Conservation (phyloP, 495 filamentous ascomycete species). For the Tuber magnatum region DNA sequence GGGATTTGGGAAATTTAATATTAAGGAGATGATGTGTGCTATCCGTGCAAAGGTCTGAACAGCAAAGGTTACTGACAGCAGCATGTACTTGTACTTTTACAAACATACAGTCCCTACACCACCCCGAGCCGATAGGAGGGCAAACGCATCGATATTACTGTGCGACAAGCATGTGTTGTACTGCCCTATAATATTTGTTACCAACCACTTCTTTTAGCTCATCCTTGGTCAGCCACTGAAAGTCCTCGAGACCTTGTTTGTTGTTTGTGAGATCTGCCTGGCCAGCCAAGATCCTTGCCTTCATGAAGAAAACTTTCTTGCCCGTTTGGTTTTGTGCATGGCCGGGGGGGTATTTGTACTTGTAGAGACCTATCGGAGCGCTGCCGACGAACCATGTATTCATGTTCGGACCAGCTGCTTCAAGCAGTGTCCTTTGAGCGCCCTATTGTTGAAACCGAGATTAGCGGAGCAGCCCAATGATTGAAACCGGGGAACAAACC, state of each 20-base stretch:
- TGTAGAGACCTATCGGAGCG: conserved; percentile 75
- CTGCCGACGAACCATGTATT: conserved; percentile 97
- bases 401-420: conserved; percentile 86
- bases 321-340: conserved; percentile 46
- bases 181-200: conserved; percentile 59
- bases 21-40: not conserved
- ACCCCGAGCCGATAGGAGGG: not conserved
- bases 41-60: not conserved
- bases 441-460: conserved; percentile 49
- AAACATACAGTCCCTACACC: not conserved
- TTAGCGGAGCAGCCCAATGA: conserved; percentile 10
- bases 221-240: conserved; percentile 84
- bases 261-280: conserved; percentile 75
- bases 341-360: conserved; percentile 46
- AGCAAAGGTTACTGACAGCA: not conserved
- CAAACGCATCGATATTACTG: conserved; percentile 44
- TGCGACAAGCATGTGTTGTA: conserved; percentile 74
- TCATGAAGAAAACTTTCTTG: conserved; percentile 91
- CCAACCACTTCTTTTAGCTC: conserved; percentile 64
- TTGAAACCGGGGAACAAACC: conserved; percentile 49
- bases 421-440: conserved; percentile 65
- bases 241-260: conserved; percentile 65
- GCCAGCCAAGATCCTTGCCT: conserved; percentile 91
- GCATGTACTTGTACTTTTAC: not conserved
- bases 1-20: not conserved